phyloP scores from a whole-genome alignment of 306 rosid species.

The Gynostemma pentaphyllum region DNA sequence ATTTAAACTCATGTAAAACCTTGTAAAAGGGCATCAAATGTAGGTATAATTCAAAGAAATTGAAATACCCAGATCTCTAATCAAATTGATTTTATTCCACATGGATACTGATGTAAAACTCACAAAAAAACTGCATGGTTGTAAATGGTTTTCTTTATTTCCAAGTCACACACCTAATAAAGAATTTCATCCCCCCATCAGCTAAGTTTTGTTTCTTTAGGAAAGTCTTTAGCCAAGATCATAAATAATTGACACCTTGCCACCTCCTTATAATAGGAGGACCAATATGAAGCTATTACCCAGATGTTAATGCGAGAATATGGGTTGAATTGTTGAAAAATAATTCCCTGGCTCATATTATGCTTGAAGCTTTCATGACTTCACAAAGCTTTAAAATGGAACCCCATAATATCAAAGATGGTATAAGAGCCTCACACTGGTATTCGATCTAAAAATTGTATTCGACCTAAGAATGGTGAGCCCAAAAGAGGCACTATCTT shows the following conservation, averaged over 20 bases:
- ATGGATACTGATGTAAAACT: neutral
- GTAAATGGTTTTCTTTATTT: neutral
- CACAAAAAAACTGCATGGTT: neutral
- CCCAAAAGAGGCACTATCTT: no score
- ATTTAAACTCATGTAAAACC: no score
- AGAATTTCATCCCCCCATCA: neutral
- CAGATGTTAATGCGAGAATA: neutral
- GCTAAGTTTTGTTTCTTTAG: slow-evolving; percentile 6
- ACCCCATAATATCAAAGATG: neutral
- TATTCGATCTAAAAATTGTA: no score
- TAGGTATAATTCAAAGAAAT: neutral
- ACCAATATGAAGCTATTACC: neutral
- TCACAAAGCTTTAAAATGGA: neutral
- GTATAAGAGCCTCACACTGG: no score
- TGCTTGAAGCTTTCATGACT: slow-evolving; percentile 5
- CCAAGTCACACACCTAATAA: neutral
- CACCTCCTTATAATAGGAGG: neutral
- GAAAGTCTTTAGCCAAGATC: neutral
- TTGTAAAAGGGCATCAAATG: neutral
- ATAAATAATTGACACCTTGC: neutral
- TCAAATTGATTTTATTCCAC: no score
- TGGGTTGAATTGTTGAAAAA: no score
- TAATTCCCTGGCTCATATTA: neutral
- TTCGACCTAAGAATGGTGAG: no score
- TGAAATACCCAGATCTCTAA: no score